Evolutionary conservation across 495 filamentous ascomycete species (phyloP), one percentile per base, ranked within the genome.

Genomic region (Podospora fimiseda): DNA sequence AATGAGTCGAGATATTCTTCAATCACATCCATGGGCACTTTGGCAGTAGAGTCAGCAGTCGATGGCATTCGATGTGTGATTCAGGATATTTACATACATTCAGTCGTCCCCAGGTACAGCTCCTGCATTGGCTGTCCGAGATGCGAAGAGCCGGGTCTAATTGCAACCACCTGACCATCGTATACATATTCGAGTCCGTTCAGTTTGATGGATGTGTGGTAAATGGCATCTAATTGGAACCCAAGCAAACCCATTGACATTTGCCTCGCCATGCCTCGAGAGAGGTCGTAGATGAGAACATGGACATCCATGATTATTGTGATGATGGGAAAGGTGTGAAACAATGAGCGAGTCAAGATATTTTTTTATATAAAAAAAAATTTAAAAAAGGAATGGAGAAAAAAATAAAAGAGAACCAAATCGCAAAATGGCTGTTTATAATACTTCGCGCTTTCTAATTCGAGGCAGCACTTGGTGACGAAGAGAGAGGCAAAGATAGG

Each of bases 241-340:
- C 88, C 88, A 24, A 85, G 78, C 60, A 87, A 60, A 16, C 54
- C 51, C 51, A 60, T 52, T 9, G 75, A 77, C 56, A 80, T 67
- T 45, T 75, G 67, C 30, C 65, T 67, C 13, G 71, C 75, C 33
- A 80, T 46, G 33, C 85, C 90, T 65, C 84, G 76, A 14, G 93
- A 96, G 36, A 98, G 80, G 74, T 98, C 93, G 59, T 98, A 98
- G 48, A 96, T 84, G 53, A 95, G 92, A 43, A 96, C 79, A 62
- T 92, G 77, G 36, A 96, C 88, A 53, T 94, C 87, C 90, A 96
- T 96, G 22, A 33, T 60, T 38, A 36, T 11, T n/a, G 19, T 16
- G 40, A n/a, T n/a, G n/a, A n/a, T n/a, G n/a, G n/a, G n/a, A n/a
- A 23, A 24, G 33, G 37, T 24, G 22, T 30, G 24, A 38, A 16